Evolutionary conservation across 352 stramenopile species (phyloP), one percentile per base, ranked within the genome.

Genomic region (Chrysophaeum taylorii): DNA sequence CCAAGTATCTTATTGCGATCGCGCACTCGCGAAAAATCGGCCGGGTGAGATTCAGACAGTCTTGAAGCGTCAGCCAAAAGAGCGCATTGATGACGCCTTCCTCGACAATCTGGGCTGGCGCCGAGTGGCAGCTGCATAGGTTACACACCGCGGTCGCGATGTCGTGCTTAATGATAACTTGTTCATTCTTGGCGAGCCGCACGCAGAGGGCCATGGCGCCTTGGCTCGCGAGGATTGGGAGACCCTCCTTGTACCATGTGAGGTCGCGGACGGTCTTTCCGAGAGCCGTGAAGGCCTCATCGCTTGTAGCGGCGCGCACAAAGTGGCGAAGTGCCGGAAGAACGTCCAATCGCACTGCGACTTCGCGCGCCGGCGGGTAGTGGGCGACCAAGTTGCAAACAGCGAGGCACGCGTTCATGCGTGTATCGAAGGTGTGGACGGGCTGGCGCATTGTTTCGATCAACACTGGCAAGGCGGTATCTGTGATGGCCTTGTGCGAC

Each of bases 41-140:
- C 42, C 54, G 60, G 25, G 69, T 73, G 23, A 73, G 15, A 9
- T 53, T 67, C 23, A 81, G 45, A 0, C 76, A 64, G 50, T 81
- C 76, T 62, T 81, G 74, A 21, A 81, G 45, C n/a, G 76, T 77
- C 9, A 81, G 69, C 76, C 76, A 81, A 66, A 77, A 81, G 14
- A 81, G 71, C 16, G 76, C 76, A 33, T 75, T 68, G 7, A 78
- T 52, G 14, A 76, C 66, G 45, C 70, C 75, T 21, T 75, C 72
- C 54, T 69, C 72, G 37, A 75, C 71, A 9, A 70, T 39, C 39
- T 69, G 41, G 45, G 70, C 29, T 72, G 69, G 54, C 61, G 61
- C 42, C 68, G 70, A 76, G 54, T 31, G 73, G 70, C 70, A 78
- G 67, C 64, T 76, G 70, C 37, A 78, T 68, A 69, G 54, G 36